Base-by-base conservation (phyloP, 768 basidiomycete genomes). In the Boletus edulis region DNA sequence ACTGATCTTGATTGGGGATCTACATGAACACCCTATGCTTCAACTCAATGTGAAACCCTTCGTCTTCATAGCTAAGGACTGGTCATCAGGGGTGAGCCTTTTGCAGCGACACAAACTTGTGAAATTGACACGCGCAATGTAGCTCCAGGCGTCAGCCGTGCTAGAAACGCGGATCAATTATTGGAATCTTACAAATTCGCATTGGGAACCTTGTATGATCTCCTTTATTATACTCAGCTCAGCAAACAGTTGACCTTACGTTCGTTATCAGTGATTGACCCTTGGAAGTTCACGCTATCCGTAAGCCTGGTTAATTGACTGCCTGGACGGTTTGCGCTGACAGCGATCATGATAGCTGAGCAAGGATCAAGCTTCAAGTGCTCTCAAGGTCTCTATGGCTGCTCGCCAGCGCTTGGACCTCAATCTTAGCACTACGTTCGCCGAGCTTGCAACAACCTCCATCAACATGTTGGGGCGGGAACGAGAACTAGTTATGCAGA, bases 171-270 rank as follows among this genome's bases (percentile, higher is more conserved):
- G 87, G 47, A 87, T 97, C 68, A 93, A 86, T 55, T 99, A 97
- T 65, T 99, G 94, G 92, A 99, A 99, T 70, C 72, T 98, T 47
- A 86, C 87, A 22, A 98, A 97, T 67, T 98, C 97, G 46, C 94
- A 98, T 65, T 99, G 97, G 94, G 97, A 98, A 72, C 96, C 97
- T 31, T 69, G 89, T 90, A 66, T 59, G 86, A 38, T 46, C 73
- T 1, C 13, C 52, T 40, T 8, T 29, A 29, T 60, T 35, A 9
- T 47, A 34, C 43, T 43, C 29, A n/a, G 5, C 18, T 40, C 29
- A 45, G 46, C 31, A 45, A 10, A 6, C 4, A 29, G 17, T 38
- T 73, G 51, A 72, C 24, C 32, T 50, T 51, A 15, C 20, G 0
- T 24, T 15, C 20, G 0, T 24, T 15, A 13, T 39, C 45, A 91